These are phyloP conservation scores for Debaryomyces singareniensis DNA, from an alignment of 1,139 yeast genomes.

Conservation along the genomic window DNA sequence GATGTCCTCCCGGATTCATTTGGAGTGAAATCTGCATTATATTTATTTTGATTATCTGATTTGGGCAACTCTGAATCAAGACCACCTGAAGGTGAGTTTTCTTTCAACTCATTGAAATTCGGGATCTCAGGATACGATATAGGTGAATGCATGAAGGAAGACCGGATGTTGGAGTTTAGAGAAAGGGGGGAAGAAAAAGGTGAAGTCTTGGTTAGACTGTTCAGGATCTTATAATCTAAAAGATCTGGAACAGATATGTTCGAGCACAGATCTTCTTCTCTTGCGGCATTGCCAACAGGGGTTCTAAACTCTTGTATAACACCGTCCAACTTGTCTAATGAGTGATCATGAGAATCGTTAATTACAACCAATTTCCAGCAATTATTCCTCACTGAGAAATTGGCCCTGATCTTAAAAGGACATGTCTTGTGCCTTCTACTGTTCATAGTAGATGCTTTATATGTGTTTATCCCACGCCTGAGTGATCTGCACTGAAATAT, in stretches of 20 bases:
- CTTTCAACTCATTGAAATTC: not conserved
- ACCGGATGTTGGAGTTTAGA: too few species aligned
- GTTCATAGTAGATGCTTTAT: constrained; percentile 11
- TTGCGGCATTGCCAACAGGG: too few species aligned
- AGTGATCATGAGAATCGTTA: constrained; percentile 47
- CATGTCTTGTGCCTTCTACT: constrained; percentile 35
- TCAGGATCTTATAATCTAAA: too few species aligned
- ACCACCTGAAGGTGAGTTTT: not conserved
- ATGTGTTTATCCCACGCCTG: constrained; percentile 9
- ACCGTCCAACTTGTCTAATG: constrained; percentile 7
- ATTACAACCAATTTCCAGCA: constrained; percentile 59
- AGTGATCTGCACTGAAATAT: constrained; percentile 60
- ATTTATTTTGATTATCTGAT: too few species aligned
- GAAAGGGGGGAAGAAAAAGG: too few species aligned
- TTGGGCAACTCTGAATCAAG: not conserved
- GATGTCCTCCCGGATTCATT: too few species aligned
- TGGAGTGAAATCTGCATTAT: too few species aligned
- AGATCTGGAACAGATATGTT: too few species aligned
- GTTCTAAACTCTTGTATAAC: too few species aligned
- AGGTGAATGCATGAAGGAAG: too few species aligned
- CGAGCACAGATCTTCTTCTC: too few species aligned
- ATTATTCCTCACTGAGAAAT: constrained; percentile 48
- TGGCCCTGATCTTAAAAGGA: constrained; percentile 67
- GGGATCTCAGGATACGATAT: not conserved
- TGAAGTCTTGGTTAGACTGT: too few species aligned